Evolutionary conservation across 495 filamentous ascomycete species (phyloP).

Genomic region (Cladorrhinum samala): DNA sequence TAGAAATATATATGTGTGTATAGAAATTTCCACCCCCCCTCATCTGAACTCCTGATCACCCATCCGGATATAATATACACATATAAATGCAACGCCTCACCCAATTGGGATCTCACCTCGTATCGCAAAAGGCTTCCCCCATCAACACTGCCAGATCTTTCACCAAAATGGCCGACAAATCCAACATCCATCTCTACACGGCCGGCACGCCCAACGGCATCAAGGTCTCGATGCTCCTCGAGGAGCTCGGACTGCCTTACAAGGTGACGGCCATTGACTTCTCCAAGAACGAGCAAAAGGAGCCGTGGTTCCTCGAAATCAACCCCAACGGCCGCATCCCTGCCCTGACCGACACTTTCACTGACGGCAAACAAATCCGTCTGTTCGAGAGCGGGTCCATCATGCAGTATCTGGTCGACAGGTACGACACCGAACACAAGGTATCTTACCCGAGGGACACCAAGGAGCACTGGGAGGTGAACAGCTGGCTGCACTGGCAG

Average conservation of each 20-base stretch:
- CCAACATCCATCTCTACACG: conserved; percentile 47
- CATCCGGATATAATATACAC: background rate
- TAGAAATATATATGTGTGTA: background rate
- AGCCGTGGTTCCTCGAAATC: conserved; percentile 79
- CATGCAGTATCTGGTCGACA: conserved; percentile 75
- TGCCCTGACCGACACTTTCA: conserved; percentile 73
- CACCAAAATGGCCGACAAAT: conserved; percentile 17
- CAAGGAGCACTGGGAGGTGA: conserved; percentile 70
- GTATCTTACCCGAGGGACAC: conserved; percentile 71
- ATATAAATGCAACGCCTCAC: conserved; percentile 4
- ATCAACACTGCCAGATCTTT: background rate
- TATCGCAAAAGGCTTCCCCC: background rate
- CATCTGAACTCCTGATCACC: no score
- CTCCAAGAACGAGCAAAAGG: conserved; percentile 63
- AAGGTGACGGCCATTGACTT: conserved; percentile 64
- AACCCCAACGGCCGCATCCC: conserved; percentile 95
- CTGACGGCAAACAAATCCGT: conserved; percentile 64
- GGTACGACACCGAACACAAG: conserved; percentile 79
- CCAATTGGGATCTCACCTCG: conserved; percentile 10
- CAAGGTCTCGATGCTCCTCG: conserved; percentile 84
- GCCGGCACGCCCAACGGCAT: conserved; percentile 65
- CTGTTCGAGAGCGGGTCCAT: conserved; percentile 84
- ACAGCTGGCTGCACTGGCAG: conserved; percentile 61
- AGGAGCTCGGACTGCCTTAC: conserved; percentile 73
- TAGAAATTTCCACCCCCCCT: no score